Evolutionary conservation across 2,329 filamentous ascomycete genomes (phyloP).

Genomic region (Fonsecaea pedrosoi): DNA sequence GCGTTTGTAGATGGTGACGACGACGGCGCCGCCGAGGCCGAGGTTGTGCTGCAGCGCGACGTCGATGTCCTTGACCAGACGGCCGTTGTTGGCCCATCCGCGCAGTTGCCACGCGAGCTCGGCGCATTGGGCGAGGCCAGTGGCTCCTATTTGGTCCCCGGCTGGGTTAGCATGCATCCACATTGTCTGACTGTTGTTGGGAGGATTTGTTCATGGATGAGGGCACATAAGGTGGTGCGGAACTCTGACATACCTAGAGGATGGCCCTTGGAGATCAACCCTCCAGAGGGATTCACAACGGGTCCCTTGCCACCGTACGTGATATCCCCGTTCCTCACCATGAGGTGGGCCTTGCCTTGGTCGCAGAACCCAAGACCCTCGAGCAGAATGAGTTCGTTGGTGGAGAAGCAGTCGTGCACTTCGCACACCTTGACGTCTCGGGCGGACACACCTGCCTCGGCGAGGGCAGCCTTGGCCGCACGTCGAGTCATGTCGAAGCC

Average conservation of each 20-base stretch:
- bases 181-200: background rate
- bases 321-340: constrained; percentile 85
- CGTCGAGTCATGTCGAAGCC: constrained; percentile 83
- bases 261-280: constrained; percentile 94
- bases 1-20: constrained; percentile 86
- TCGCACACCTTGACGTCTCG: constrained; percentile 83
- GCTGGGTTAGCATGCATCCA: background rate
- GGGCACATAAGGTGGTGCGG: background rate
- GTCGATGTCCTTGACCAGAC: constrained; percentile 70
- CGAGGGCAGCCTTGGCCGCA: constrained; percentile 73
- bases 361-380: constrained; percentile 82
- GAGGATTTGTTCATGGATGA: background rate
- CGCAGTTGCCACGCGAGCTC: constrained; percentile 96
- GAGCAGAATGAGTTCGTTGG: constrained; percentile 90
- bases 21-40: constrained; percentile 85
- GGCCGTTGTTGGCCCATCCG: constrained; percentile 89
- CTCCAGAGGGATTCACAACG: constrained; percentile 91
- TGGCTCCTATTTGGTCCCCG: constrained; percentile 59
- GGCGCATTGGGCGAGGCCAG: constrained; percentile 90
- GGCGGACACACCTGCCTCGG: constrained; percentile 72
- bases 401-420: constrained; percentile 94
- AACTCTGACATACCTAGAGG: constrained; percentile 67
- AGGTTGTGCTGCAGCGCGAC: constrained; percentile 90
- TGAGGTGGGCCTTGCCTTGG: constrained; percentile 85
- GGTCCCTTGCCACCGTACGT: constrained; percentile 78